Evolutionary conservation across 192 early-diverging fungal genomes (phyloP).

Genomic region (Diversispora epigaea): DNA sequence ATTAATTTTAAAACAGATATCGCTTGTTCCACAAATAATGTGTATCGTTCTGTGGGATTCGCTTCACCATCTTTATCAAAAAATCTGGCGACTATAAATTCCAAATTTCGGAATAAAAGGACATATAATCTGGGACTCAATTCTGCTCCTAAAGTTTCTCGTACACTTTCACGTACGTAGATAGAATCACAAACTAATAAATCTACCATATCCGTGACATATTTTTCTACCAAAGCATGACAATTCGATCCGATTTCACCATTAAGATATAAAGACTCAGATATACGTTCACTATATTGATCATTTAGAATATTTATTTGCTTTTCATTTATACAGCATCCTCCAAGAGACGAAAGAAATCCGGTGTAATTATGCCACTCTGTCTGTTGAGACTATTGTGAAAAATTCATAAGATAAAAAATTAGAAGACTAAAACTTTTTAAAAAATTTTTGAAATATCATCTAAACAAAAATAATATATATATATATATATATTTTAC

Average conservation of each 20-base stretch:
- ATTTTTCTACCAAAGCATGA: slow-evolving; percentile 62
- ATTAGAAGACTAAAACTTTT: too few relatives aligned
- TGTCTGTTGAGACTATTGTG: slow-evolving; percentile 36
- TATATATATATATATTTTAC: background rate
- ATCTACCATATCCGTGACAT: slow-evolving; percentile 69
- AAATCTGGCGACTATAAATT: slow-evolving; percentile 55
- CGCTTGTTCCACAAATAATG: slow-evolving; percentile 73
- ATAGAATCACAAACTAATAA: slow-evolving; percentile 73
- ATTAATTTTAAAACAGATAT: slow-evolving; percentile 73
- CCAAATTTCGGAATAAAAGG: slow-evolving; percentile 57
- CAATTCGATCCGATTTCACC: slow-evolving; percentile 35
- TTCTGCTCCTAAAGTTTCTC: slow-evolving; percentile 79
- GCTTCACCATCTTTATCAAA: slow-evolving; percentile 63
- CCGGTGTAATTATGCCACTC: slow-evolving; percentile 85
- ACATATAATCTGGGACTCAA: slow-evolving; percentile 65
- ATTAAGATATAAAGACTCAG: background rate
- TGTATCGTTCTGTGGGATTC: slow-evolving; percentile 55
- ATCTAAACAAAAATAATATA: too few relatives aligned
- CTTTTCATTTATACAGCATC: slow-evolving; percentile 55
- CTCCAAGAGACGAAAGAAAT: slow-evolving; percentile 78
- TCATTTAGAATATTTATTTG: background rate
- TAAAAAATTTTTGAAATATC: too few relatives aligned
- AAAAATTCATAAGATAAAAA: too few relatives aligned
- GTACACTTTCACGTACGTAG: slow-evolving; percentile 70
- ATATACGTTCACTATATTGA: background rate